Evolutionary conservation across 805 yeast genomes (phyloP), one percentile per base, ranked within the genome.

Genomic region (Kuraishia capsulata): DNA sequence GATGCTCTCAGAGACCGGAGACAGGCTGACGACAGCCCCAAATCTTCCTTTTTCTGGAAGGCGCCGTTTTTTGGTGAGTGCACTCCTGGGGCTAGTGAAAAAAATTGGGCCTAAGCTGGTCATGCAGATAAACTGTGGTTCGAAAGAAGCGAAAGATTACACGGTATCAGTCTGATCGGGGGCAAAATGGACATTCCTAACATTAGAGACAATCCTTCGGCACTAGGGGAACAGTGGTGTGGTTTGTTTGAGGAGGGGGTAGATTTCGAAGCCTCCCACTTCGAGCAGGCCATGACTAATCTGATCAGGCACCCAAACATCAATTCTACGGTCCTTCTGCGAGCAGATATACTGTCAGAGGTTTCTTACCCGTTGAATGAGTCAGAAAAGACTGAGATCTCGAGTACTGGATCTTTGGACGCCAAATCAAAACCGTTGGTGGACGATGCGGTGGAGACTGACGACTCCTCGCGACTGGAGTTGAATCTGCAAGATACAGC

Each of bases 281-380:
- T 79, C 51, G 78, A 76, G 40, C 61, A 62, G 3, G 96, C 96
- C 4, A 81, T 87, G 89, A 58, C 73, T 33, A 84, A 86, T 56
- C 67, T 87, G 43, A 82, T 87, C 39, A 68, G 71, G 42, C 86
- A 85, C 45, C 96, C 96, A 14, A 84, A 88, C 54, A 83, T 87
- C 59, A 90, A 89, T 60, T 89, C 97, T 9, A 83, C 96, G 0
- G 92, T 87, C 26, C 82, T 89, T 25, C 64, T 90, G 59, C 65
- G 97, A 47, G 95, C 97, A 0, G 97, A 90, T 59, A 76, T 88
- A 19, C 54, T 84, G 34, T 64, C 65, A 33, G 81, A 78, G 46
- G 62, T 61, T 40, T 57, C 50, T 5, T 76, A 65, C 49, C n/a
- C n/a, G n/a, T n/a, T n/a, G n/a, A n/a, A n/a, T n/a, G n/a, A n/a